These are phyloP conservation scores for Leccinum disarticulatum DNA, from an alignment of 768 basidiomycete genomes.

Conservation along the genomic window DNA sequence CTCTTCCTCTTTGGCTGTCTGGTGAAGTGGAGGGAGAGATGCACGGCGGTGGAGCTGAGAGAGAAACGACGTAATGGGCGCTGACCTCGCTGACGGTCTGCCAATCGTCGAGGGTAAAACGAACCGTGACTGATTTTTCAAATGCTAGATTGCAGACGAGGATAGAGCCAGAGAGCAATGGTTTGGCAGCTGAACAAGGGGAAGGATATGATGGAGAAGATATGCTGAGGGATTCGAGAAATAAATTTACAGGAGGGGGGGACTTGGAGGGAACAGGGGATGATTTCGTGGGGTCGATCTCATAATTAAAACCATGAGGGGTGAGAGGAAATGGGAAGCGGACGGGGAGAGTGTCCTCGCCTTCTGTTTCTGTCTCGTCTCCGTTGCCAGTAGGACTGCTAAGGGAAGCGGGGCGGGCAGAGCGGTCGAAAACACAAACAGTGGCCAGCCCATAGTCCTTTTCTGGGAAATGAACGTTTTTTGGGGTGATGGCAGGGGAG, in stretches of 20 bases:
- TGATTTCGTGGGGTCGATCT: slow-evolving; percentile 22
- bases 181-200: slow-evolving; percentile 4
- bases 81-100: slow-evolving; percentile 85
- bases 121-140: slow-evolving; percentile 79
- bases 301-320: slow-evolving; percentile 15
- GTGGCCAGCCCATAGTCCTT: slow-evolving; percentile 59
- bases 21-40: slow-evolving; percentile 11
- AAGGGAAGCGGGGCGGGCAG: slow-evolving; percentile 68
- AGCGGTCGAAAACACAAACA: slow-evolving; percentile 61
- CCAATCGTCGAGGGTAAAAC: slow-evolving; percentile 95
- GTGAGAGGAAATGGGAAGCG: slow-evolving; percentile 30
- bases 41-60: slow-evolving; percentile 37
- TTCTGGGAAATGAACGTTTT: slow-evolving; percentile 88
- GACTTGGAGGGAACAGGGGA: slow-evolving; percentile 11
- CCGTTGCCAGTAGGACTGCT: slow-evolving; percentile 19
- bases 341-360: slow-evolving; percentile 14
- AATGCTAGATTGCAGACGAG: slow-evolving; percentile 85
- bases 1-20: slow-evolving; percentile 4
- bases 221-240: slow-evolving; percentile 40
- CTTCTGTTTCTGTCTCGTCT: slow-evolving; percentile 50
- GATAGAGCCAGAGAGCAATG: slow-evolving; percentile 67
- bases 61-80: slow-evolving; percentile 47
- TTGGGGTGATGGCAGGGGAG: slow-evolving; percentile 55
- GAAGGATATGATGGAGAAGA: slow-evolving; percentile 12
- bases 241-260: slow-evolving; percentile 28